Base-by-base conservation (phyloP, 768 basidiomycete genomes). In the Galerina marginata region DNA sequence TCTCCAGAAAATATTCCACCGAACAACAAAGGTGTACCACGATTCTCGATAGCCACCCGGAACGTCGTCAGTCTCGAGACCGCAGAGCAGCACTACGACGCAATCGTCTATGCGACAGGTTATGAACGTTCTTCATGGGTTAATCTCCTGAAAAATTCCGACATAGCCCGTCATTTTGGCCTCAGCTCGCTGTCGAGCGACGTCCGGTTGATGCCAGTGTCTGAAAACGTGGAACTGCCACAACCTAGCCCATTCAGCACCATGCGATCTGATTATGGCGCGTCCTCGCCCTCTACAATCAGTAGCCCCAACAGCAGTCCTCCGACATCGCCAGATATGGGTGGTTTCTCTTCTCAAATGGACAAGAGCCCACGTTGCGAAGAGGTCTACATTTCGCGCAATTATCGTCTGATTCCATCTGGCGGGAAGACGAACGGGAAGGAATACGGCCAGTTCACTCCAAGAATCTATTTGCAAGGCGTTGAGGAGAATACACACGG, bases 31-130 rank as follows among this genome's bases (percentile, higher is more conserved):
- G 44, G 48, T 6, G 16, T 54, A 25, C 49, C 61, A 14, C 29
- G 51, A 33, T 65, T 69, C 65, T 40, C 56, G 14, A 55, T 77
- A 11, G 61, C 74, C 54, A 68, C 81, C 44, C 74, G 77, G 66
- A 74, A 81, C 65, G 62, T 75, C 9, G 68, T 80, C 48, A 75
- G 72, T n/a, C 71, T 69, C 10, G 66, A 72, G 12, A 64, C 72
- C 56, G 62, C 67, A 11, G 69, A 75, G 47, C 58, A 65, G 38
- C 67, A 67, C 25, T 86, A 85, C 68, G 81, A 85, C 65, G 74
- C 70, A 26, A 67, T 86, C 65, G 68, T 86, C 53, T 84, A 80
- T 67, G 83, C 82, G 2, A 85, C 84, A 10, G 84, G 84, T 11
- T 86, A 85, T 66, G 78, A 83, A 58, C 77, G 83, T 26, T 72